Base-by-base conservation (phyloP, 2,329 filamentous ascomycete genomes). In the Aschersonia sp. region DNA sequence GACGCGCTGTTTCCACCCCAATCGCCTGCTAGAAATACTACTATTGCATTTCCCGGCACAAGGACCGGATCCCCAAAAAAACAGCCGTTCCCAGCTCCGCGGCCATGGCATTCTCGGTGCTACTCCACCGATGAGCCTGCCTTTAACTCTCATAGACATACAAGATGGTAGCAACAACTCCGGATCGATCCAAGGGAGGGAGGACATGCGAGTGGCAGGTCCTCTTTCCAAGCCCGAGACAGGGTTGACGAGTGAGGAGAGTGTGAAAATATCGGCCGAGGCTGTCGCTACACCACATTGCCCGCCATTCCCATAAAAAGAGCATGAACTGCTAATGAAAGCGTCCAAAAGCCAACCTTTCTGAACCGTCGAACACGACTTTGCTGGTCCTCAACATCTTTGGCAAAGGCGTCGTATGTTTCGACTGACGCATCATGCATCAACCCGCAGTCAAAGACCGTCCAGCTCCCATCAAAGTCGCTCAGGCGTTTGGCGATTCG, bases 381-480 rank as follows among this genome's bases (percentile, higher is more conserved):
- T 62, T 94, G 84, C 56, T 92, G 84, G 65, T 95, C 84, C 52
- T 88, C 82, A 32, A 98, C 87, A 62, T 95, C 87, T 52, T 81
- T 79, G 39, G 88, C 88, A 65, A 98, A 97, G 0, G 92, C 92
- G 56, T 90, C 81, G 62, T 98, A 98, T 46, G 88, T 88, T 74
- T 95, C 92, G 53, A 84, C 87, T 6, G 85, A 90, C 51, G 94
- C 70, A 65, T 98, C 92, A 58, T 94, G 87, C 83, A 97, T 87
- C 47, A 98, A 69, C 1, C 88, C 89, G 57, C 85, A 92, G 64
- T 98, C 92, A 61, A 85, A 97, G 31, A 94, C 75, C 4, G 89
- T 90, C 92, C 92, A 97, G 55, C 84, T 86, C 35, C 92, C 92
- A 62, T 97, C 87, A 59, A 98, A 98, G 62, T 98, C 92, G 50